Base-by-base conservation (phyloP, 768 basidiomycete genomes). In the Panaeolus papilionaceus region DNA sequence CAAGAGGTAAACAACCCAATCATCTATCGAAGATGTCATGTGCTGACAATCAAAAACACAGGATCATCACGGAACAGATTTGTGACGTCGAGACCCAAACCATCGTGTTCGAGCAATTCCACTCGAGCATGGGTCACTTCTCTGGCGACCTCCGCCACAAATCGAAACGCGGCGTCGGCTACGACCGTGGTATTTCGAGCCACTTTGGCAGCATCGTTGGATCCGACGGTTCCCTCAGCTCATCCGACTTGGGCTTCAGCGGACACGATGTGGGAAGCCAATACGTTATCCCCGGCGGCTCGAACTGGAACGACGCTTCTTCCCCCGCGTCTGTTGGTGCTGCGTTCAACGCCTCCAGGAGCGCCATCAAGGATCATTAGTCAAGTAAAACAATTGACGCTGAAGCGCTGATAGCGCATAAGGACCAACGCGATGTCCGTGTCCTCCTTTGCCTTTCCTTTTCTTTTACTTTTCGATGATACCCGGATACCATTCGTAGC, bases 71-170 rank as follows among this genome's bases (percentile, higher is more conserved):
- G 20, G 81, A 85, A 71, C 78, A 80, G 51, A 80, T 84, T 63
- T 86, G 85, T 69, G 83, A 85, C 39, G 84, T 85, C 45, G 85
- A 86, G 70, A 79, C 81, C 33, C 85, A 86, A 70, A 78, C 78
- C 67, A 79, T 83, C 67, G 76, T 80, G 65, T 80, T 84, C 70
- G 75, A 82, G 69, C 82, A 84, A 69, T 82, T 79, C 76, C 76
- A 75, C 65, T 72, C 77, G 20, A 75, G 79, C 66, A 68, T 84
- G 39, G 44, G 71, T 67, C 64, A 75, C 67, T 85, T 84, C 79
- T 76, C 74, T 64, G 69, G 74, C 49, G 83, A 85, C 69, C 67
- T 84, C 65, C 72, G 74, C 54, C 83, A 77, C 70, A 69, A 74
- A 62, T 81, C 81, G 20, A 73, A 75, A 63, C 76, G 71, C 69